These are phyloP conservation scores for Eremothecium cymbalariae DNA, from an alignment of 1,139 yeast species.

Conservation along the genomic window DNA sequence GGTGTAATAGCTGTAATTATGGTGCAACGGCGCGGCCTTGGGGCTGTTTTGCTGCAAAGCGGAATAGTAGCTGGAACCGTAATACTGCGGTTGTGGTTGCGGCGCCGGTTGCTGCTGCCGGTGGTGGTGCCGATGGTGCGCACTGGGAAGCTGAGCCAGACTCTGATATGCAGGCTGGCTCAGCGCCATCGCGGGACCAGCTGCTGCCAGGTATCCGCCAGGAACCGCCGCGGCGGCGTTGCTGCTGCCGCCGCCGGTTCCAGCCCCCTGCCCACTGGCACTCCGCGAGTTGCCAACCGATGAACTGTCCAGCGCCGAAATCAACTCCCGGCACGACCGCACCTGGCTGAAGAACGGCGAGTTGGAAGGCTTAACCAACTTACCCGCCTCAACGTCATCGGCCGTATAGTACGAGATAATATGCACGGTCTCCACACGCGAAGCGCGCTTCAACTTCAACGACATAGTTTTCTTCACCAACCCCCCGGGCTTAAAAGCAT, in stretches of 20 bases:
- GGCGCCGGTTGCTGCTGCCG: slow-evolving; percentile 9
- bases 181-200: not conserved
- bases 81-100: slow-evolving; percentile 6
- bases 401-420: slow-evolving; percentile 71
- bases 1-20: slow-evolving; percentile 3
- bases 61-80: slow-evolving; percentile 1
- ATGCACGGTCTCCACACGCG: slow-evolving; percentile 49
- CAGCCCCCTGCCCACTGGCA: slow-evolving; percentile 2
- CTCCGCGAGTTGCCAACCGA: slow-evolving; percentile 39
- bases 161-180: slow-evolving; percentile 4
- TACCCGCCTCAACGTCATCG: slow-evolving; percentile 57
- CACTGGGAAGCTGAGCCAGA: slow-evolving; percentile 4
- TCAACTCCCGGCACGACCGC: slow-evolving; percentile 48
- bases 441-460: slow-evolving; percentile 37
- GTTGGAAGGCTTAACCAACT: slow-evolving; percentile 52
- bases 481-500: slow-evolving; percentile 67
- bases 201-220: not conserved
- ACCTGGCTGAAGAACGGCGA: slow-evolving; percentile 44
- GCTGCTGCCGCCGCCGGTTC: not conserved
- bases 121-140: slow-evolving; percentile 5
- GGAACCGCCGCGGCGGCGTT: slow-evolving; percentile 1
- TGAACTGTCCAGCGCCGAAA: slow-evolving; percentile 53
- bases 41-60: not conserved
- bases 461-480: slow-evolving; percentile 77
- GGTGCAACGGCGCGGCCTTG: slow-evolving; percentile 3